Evolutionary conservation across 2,329 filamentous ascomycete genomes (phyloP).

Genomic region (Diaporthe sp.): DNA sequence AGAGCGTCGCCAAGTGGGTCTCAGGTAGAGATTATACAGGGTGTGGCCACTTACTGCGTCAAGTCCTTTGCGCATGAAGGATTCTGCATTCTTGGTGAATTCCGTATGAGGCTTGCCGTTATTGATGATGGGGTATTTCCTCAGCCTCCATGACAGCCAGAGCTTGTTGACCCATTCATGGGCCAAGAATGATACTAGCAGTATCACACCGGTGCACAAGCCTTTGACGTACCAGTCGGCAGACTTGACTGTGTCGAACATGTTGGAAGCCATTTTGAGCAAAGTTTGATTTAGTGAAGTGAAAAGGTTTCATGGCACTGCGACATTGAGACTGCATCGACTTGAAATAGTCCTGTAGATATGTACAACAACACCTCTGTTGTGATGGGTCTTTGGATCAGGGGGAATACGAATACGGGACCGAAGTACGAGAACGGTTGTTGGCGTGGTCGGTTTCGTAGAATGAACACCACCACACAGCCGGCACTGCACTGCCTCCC

Average conservation of each 20-base stretch:
- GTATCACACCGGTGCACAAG: background rate
- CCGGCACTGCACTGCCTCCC: background rate
- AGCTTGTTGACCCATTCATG: conserved; percentile 2
- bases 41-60: background rate
- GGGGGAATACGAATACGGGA: conserved; percentile 2
- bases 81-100: background rate
- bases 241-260: conserved; percentile 1
- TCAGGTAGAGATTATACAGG: background rate
- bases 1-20: background rate
- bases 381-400: background rate
- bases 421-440: background rate
- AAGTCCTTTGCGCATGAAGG: background rate
- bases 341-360: background rate
- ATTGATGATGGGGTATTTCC: conserved; percentile 23
- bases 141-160: conserved; percentile 16
- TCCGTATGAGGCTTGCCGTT: conserved; percentile 20
- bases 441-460: background rate
- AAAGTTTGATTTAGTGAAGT: background rate
- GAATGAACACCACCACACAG: background rate
- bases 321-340: background rate
- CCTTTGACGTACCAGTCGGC: conserved; percentile 20
- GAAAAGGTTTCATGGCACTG: background rate
- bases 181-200: background rate
- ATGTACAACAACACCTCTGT: background rate
- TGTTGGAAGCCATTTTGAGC: background rate